Conservation (phyloP, 306 rosid genomes). For the Begonia peltatifolia region DNA sequence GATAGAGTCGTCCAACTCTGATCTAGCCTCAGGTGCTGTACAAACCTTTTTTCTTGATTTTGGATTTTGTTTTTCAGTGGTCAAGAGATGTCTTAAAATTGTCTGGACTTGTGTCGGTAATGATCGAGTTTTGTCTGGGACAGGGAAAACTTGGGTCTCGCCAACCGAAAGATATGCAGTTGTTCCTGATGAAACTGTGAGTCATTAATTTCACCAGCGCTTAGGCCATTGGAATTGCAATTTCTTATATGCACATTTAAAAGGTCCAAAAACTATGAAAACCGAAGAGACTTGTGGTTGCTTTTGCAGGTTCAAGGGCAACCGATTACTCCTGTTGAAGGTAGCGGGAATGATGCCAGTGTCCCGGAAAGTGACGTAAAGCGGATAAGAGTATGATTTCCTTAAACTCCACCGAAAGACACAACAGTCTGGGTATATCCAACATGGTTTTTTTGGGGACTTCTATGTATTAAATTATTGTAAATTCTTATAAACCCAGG, state of each 20-base stretch:
- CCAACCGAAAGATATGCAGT: conserved; percentile 79
- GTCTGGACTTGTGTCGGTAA: conserved; percentile 2
- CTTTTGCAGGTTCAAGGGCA: conserved; percentile 34
- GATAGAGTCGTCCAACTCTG: conserved; percentile 53
- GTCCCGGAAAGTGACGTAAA: conserved; percentile 48
- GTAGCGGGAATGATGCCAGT: background rate
- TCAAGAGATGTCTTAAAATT: background rate
- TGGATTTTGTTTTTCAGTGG: conserved; percentile 2
- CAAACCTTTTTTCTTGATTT: conserved; percentile 2
- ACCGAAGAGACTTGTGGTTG: too few relatives aligned
- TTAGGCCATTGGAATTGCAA: too few relatives aligned
- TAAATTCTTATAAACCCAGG: too few relatives aligned
- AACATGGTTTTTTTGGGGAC: too few relatives aligned
- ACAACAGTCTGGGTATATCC: too few relatives aligned
- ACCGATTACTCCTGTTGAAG: background rate
- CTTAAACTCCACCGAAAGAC: background rate
- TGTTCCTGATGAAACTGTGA: conserved; percentile 91
- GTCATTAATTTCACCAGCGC: conserved; percentile 4
- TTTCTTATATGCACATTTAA: too few relatives aligned
- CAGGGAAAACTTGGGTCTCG: conserved; percentile 61
- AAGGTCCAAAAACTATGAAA: conserved; percentile 3
- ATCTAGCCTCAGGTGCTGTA: conserved; percentile 52
- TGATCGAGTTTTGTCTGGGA: background rate
- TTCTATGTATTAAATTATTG: too few relatives aligned
- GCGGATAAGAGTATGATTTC: conserved; percentile 31